Conservation (phyloP, 768 basidiomycete genomes). For the Trametopsis cervina region DNA sequence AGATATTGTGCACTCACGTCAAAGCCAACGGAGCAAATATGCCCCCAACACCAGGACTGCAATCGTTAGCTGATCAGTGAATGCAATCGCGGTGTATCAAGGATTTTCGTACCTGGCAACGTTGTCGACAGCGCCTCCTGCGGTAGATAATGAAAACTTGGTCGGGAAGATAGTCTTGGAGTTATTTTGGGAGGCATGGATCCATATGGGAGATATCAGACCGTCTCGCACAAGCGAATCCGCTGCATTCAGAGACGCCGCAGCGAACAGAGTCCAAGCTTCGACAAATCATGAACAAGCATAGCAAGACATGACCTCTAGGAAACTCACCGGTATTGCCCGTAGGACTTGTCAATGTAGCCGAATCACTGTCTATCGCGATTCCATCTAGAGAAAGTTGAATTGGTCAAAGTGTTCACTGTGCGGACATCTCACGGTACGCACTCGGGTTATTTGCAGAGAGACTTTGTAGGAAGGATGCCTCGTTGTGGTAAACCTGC, state of each 20-base stretch:
- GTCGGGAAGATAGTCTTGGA: constrained; percentile 3
- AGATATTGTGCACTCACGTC: constrained; percentile 10
- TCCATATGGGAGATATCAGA: background rate
- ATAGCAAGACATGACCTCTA: background rate
- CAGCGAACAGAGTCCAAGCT: constrained; percentile 10
- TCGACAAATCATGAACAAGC: background rate
- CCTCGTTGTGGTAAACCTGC: constrained; percentile 3
- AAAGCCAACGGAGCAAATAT: constrained; percentile 19
- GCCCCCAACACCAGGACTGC: constrained; percentile 19
- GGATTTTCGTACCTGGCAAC: constrained; percentile 9
- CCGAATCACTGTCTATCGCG: background rate
- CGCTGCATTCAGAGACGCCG: background rate
- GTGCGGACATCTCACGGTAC: background rate
- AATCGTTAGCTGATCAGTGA: background rate
- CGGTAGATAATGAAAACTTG: background rate
- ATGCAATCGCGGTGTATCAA: background rate
- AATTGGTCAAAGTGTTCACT: constrained; percentile 6
- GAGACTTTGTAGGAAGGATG: background rate
- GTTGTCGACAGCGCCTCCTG: background rate
- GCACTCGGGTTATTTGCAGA: background rate
- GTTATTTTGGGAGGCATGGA: background rate
- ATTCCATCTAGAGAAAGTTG: constrained; percentile 5
- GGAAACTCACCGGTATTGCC: background rate
- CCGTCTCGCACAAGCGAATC: background rate
- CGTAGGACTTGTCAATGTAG: background rate